Conservation (phyloP, 345 rosid species). For the Eucalyptus regnans region DNA sequence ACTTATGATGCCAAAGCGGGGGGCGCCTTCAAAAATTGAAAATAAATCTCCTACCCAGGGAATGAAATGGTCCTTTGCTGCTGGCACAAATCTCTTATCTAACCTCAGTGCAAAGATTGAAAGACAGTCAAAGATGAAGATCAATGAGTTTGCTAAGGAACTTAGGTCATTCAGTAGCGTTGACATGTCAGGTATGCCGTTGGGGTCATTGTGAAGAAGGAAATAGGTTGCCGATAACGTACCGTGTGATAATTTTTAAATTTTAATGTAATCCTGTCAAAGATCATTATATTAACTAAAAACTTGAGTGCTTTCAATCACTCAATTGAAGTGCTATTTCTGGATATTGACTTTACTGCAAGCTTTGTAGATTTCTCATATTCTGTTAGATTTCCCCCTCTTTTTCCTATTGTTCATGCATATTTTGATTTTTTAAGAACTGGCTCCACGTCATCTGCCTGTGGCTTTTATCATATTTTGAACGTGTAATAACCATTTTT, state of each 20-base stretch:
- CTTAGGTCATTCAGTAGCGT: slow-evolving; percentile 62
- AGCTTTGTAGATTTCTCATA: not conserved
- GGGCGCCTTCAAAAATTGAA: slow-evolving; percentile 23
- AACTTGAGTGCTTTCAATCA: not conserved
- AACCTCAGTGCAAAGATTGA: slow-evolving; percentile 55
- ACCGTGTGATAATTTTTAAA: not conserved
- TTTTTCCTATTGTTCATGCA: not conserved
- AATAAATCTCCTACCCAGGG: slow-evolving; percentile 40
- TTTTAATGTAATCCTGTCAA: not conserved
- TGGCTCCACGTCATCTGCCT: not conserved
- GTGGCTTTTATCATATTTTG: not conserved
- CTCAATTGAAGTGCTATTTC: not conserved
- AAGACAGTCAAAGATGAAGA: slow-evolving; percentile 65
- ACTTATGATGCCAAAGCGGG: slow-evolving; percentile 39
- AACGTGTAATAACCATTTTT: not conserved
- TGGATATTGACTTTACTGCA: not conserved
- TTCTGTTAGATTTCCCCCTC: not conserved
- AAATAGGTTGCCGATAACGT: not conserved
- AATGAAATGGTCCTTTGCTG: slow-evolving; percentile 59
- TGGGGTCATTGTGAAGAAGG: not conserved
- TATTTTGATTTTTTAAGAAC: not conserved
- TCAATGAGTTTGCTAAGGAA: slow-evolving; percentile 75
- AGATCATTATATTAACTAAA: not conserved
- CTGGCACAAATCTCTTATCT: slow-evolving; percentile 70
- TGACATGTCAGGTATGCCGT: slow-evolving; percentile 85